Evolutionary conservation across 805 yeast species (phyloP), one percentile per base, ranked within the genome.

Genomic region (Starmera amethionina): DNA sequence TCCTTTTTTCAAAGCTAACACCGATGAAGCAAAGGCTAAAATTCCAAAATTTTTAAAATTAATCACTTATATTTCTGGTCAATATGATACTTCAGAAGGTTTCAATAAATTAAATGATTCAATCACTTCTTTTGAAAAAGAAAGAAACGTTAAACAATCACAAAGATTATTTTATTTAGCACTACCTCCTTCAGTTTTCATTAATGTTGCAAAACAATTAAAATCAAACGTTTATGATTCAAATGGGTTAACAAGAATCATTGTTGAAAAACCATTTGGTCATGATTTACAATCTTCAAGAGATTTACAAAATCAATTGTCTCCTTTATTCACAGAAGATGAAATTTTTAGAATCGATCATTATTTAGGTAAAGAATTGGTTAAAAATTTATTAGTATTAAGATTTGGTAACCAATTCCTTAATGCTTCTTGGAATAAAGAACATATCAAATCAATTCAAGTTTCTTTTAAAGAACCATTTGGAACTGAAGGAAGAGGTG

Each of bases 401-500:
- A 77, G 98, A 58, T 93, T 93, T 56, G 95, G 95, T 51, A 93
- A 93, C 66, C 80, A 81, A 58, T 76, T 90, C 62, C 70, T 93
- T 57, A 75, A 75, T 55, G 86, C 95, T n/a, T 75, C 83, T 41
- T 93, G 97, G 97, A 82, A 83, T 67, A 79, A 72, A 59, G 74
- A 83, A 47, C 82, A 75, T 62, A 78, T 93, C 56, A 72, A 77
- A 46, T 75, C 81, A 32, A 79, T 93, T 46, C 96, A 90, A 69
- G 79, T 93, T 50, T 75, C 90, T 12, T 90, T 93, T 72, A 93
- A 93, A 68, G 98, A 93, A 68, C 86, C 93, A n/a, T 93, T 93
- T 54, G 98, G 98, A 41, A 93, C 98, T 33, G 96, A 93, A 66
- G 98, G 98, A 42, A 79, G 98, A 60, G 98, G 98, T 51, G 98